Evolutionary conservation across 75 land plant genomes (phyloP), one percentile per base, ranked within the genome.

Genomic region (Cunninghamia lanceolata): DNA sequence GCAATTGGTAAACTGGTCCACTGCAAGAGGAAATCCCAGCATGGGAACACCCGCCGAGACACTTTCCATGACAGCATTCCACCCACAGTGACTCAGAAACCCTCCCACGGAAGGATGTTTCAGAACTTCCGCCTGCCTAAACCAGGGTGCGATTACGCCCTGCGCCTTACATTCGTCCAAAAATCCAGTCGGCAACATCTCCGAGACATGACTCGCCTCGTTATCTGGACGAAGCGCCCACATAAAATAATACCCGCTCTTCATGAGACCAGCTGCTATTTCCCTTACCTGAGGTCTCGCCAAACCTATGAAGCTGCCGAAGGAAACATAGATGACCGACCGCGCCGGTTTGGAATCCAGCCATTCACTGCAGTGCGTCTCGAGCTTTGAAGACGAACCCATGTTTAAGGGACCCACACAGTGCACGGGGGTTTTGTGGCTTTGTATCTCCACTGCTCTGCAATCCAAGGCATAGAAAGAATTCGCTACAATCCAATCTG

Each of bases 201-300:
- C 80, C 17, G 25, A 77, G 8, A 77, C 9, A 13, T 40, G 17
- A 19, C 9, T 15, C 5, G 77, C 38, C 43, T 77, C 80, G 0
- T 77, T 17, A 35, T 4, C 25, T 1, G 46, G 80, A 45, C 52
- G 52, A 84, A 88, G 88, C 35, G 66, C 90, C 92, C 92, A 91
- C 2, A 76, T 4, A 45, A 86, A 73, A 17, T 87, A n/a, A 0
- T 66, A 85, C 9, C 63, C 91, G 6, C 82, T 84, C 11, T 84
- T 86, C 63, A 82, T 82, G 2, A 90, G 59, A 35, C 89, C 91
- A 5, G 11, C 5, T 1, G 52, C 85, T 70, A 90, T n/a, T 42
- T 90, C 91, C 46, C 17, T 21, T 9, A 83, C 9, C 59, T 90
- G 91, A 47, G 36, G 4, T 28, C 25, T 36, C 78, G 91, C 85